phyloP scores from a whole-genome alignment of 1,139 yeast genomes.

The Yamadazyma triangularis region DNA sequence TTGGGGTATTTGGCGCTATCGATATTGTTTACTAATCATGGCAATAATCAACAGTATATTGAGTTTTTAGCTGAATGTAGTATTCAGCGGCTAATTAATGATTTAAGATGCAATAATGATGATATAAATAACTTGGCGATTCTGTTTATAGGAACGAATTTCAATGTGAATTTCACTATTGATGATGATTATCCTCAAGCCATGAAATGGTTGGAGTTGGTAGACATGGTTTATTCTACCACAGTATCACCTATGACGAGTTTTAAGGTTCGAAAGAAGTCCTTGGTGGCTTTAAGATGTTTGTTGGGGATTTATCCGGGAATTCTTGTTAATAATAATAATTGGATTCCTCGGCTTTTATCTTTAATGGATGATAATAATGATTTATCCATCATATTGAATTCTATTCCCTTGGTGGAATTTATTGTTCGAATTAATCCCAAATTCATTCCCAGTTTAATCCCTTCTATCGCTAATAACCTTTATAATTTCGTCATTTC shows the following conservation, averaged over 20 bases:
- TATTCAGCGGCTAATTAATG: constrained; percentile 36
- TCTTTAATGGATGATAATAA: constrained; percentile 62
- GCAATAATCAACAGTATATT: constrained; percentile 13
- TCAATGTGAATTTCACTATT: constrained; percentile 37
- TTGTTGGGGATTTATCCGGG: constrained; percentile 43
- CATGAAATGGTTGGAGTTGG: constrained; percentile 30
- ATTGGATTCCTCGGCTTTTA: constrained; percentile 74
- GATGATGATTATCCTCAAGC: constrained; percentile 18
- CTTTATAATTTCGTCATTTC: constrained; percentile 48
- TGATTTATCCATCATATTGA: constrained; percentile 56
- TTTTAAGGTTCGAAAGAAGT: constrained; percentile 59
- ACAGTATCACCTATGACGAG: constrained; percentile 72
- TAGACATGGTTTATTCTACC: constrained; percentile 64
- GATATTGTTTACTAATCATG: constrained; percentile 44
- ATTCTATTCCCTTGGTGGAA: constrained; percentile 65
- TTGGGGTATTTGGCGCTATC: constrained; percentile 77
- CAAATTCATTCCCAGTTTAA: constrained; percentile 44
- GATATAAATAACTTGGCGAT: constrained; percentile 69
- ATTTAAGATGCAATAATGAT: constrained; percentile 44
- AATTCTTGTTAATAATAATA: constrained; percentile 27
- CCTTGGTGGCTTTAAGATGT: constrained; percentile 60
- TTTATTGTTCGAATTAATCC: constrained; percentile 55
- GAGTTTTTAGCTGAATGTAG: constrained; percentile 43
- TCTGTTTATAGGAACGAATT: constrained; percentile 53
- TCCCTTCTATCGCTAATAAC: constrained; percentile 57